Evolutionary conservation across 2,329 filamentous ascomycete genomes (phyloP).

Genomic region (Emergomyces africanus): DNA sequence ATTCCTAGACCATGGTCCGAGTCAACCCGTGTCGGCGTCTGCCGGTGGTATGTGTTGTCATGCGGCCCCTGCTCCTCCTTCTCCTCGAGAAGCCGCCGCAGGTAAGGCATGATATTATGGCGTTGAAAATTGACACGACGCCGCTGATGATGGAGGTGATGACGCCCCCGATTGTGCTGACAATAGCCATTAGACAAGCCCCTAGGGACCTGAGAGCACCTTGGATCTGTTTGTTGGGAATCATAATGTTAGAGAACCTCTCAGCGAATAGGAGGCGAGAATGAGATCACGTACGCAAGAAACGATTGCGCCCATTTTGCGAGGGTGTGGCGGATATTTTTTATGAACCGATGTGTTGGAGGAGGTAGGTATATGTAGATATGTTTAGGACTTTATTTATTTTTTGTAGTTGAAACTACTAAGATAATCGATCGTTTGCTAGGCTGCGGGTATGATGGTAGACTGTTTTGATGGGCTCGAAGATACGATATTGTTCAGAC

Average conservation of each 20-base stretch:
- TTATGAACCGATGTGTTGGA: neutral
- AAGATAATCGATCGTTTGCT: neutral
- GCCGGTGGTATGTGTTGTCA: neutral
- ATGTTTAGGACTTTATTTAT: neutral
- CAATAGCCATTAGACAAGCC: conserved; percentile 52
- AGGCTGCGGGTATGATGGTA: neutral
- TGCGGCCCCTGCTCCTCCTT: conserved; percentile 6
- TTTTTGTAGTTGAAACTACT: neutral
- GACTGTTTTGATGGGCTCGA: neutral
- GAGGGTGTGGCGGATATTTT: no score
- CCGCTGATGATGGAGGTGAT: conserved; percentile 55
- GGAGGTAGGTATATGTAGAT: neutral
- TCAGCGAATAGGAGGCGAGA: neutral
- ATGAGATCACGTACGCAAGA: conserved; percentile 58
- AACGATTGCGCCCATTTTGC: conserved; percentile 70
- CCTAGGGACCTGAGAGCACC: conserved; percentile 52
- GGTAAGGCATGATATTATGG: conserved; percentile 53
- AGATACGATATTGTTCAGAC: neutral
- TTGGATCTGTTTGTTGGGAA: conserved; percentile 36
- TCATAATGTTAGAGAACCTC: neutral
- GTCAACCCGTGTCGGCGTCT: neutral
- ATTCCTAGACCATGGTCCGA: neutral
- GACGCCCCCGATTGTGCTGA: conserved; percentile 53
- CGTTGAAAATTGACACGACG: conserved; percentile 51
- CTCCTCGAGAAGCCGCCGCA: conserved; percentile 29